Percentiles rank a stretch among this genome's conserved stretches.
Evolutionary conservation across 345 rosid genomes (phyloP).

Genomic region (Sonneratia alba): DNA sequence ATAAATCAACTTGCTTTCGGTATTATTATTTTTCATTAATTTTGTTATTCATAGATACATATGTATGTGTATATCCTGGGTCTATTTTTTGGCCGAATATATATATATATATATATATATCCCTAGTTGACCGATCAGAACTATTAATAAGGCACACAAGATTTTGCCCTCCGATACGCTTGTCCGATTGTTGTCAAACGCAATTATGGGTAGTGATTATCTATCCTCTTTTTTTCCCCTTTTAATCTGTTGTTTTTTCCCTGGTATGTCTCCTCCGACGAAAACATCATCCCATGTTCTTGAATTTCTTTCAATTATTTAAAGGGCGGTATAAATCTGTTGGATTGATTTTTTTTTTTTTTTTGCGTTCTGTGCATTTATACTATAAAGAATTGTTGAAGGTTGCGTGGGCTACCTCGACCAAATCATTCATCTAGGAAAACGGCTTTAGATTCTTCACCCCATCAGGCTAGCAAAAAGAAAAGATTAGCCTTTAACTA

Average conservation of each 20-base stretch:
- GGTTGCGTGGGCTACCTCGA: background rate
- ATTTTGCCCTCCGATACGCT: background rate
- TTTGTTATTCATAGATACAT: too few species aligned
- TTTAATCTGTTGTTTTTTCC: background rate
- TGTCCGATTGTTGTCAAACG: conserved; percentile 1
- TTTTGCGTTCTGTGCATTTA: background rate
- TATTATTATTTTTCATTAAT: too few species aligned
- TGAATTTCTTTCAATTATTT: background rate
- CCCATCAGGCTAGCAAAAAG: too few species aligned
- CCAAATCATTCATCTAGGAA: conserved; percentile 6
- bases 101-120: background rate
- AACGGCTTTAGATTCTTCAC: too few species aligned
- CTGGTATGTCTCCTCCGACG: conserved; percentile 9
- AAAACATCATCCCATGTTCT: conserved; percentile 5
- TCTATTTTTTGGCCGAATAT: too few species aligned
- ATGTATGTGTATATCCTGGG: too few species aligned
- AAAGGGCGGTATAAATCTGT: background rate
- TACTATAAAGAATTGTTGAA: too few species aligned
- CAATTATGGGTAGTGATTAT: background rate
- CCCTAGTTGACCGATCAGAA: background rate
- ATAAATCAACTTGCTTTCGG: too few species aligned
- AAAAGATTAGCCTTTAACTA: too few species aligned
- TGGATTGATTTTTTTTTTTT: background rate
- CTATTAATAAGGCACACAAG: conserved; percentile 1
- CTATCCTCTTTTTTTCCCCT: conserved; percentile 1